Base-by-base conservation (phyloP, 441 rosid species). In the Mallotus repandus region DNA sequence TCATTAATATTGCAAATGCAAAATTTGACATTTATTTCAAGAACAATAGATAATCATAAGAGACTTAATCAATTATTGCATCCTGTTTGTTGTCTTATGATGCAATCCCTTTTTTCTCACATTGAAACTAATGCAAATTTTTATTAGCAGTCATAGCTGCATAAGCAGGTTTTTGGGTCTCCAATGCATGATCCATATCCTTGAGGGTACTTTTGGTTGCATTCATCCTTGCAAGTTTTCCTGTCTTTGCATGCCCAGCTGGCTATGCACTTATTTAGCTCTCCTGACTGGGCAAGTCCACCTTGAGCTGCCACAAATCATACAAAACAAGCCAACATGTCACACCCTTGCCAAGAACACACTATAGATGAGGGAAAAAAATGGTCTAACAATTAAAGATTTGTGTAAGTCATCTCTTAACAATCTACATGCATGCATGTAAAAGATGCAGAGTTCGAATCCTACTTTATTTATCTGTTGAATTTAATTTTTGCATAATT, bases 181-280 rank as follows among this genome's bases (percentile, higher is more conserved):
- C 64, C 78, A 1, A 63, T 53, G 76, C 80, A 77, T 41, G 46
- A 29, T 45, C 76, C 80, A 19, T 53, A 48, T 9, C 80, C 80
- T n/a, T 41, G 29, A 0, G 35, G 46, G 32, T 67, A 60, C 0
- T 56, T 45, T 15, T 32, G 13, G 60, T 63, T 72, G 69, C 80
- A 77, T 14, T 77, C 59, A 8, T 32, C n/a, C 73, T 61, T 77
- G 64, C 80, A 77, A 46, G 52, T 32, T 13, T 54, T 4, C 8
- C 56, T 62, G 49, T 45, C 55, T 52, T 35, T 35, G 59, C 80
- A 77, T 2, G 35, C 29, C 80, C 76, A 77, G 58, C 63, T 66
- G 0, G 11, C 45, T 10, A 61, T 38, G 32, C 80, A 77, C 64
- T 21, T 7, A 11, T 0, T 14, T 16, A 58, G 69, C 69, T 67